Base-by-base conservation (phyloP, 2,329 filamentous ascomycete genomes). In the Zarea fungicola region DNA sequence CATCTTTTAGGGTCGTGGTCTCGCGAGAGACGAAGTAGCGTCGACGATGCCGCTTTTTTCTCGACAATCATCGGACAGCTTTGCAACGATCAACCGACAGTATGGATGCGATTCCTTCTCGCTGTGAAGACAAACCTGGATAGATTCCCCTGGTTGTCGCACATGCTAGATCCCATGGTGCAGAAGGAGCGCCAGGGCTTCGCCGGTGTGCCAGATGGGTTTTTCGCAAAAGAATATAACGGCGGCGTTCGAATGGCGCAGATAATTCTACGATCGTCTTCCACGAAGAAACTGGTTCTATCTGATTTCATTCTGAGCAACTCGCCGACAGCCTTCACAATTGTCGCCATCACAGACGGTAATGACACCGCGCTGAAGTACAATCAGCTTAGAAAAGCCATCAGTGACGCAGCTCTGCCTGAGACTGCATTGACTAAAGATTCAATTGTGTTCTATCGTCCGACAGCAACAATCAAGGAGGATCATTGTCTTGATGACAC, bases 1-100 rank as follows among this genome's bases (percentile, higher is more conserved):
- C 39, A 16, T 10, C 19, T 53, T 6, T 28, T 56, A 3, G 21
- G 35, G 10, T 46, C 51, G 7, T 57, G 54, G 55, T 52, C 48
- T 26, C n/a, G 36, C 16, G 56, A 58, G 46, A 46, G 56, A 14
- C 53, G 55, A 22, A 50, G 54, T n/a, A 54, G 55, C 32, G 50
- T 58, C 9, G 56, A 57, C 26, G 46, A 36, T 16, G 54, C 54
- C 10, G 43, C 36, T 14, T 22, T 18, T 3, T 18, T 40, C 18
- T 40, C 45, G 23, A 41, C 44, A 13, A 29, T 16, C 11, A 47
- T 41, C 22, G 44, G 37, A 10, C 18, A 25, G 10, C 25, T 51
- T 21, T 34, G 19, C 6, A 42, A 23, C 8, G 14, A 28, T 11
- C 39, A 44, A 11, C 48, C 7, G 34, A 36, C 37, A 49, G 34